Base-by-base conservation (phyloP, 768 basidiomycete species). In the Mrakia blollopis region DNA sequence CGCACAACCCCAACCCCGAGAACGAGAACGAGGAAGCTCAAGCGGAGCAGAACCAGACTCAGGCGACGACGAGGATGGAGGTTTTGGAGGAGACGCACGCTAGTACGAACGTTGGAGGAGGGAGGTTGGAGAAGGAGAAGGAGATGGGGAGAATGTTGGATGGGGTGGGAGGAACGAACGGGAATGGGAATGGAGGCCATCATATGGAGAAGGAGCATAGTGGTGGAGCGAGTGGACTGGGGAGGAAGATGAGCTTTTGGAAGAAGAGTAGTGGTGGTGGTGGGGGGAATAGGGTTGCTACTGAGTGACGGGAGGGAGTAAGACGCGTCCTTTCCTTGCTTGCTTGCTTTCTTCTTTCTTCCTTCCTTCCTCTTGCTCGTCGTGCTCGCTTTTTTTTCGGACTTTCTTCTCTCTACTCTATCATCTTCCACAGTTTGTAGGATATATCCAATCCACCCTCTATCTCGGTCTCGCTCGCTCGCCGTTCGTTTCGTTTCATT, bases 241-340 rank as follows among this genome's bases (percentile, higher is more conserved):
- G 76, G 9, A 30, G 76, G 52, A 72, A 73, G 76, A 50, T 77
- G 23, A 65, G 61, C 32, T 77, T 77, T 32, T 77, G 76, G 76
- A 72, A 67, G 69, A 76, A 62, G 50, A 54, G 54, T 16, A n/a
- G n/a, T n/a, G n/a, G n/a, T n/a, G n/a, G n/a, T n/a, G n/a, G n/a
- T n/a, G n/a, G n/a, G n/a, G 52, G 50, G 32, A 71, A 50, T 21
- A 50, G 28, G 14, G 44, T 25, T 11, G 69, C 37, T 21, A 41
- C n/a, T n/a, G n/a, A n/a, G 39, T 30, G 39, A 39, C 30, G 44
- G 47, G 44, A n/a, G 11, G 32, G 37, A 37, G 35, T 13, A 41
- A 68, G 65, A 68, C 11, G 39, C 21, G 65, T 30, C 63, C 11
- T 2, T 37, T 21, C n/a, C n/a, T 30, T 18, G 1, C 39, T 8